Conservation (phyloP, 2,329 filamentous ascomycete species). For the Penicillium rolfsii region DNA sequence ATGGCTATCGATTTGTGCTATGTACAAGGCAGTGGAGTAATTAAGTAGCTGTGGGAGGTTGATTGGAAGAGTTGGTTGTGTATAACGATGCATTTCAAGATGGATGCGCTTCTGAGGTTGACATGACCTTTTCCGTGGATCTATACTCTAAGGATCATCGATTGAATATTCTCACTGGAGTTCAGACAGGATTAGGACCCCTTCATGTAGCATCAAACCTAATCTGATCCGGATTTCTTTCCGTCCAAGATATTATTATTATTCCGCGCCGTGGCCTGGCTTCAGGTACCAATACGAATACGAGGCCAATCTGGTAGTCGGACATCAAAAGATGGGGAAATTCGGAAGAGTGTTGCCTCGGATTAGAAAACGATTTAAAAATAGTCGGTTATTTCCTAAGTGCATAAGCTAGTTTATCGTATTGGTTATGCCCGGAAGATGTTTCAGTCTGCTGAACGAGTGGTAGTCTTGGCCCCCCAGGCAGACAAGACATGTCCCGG, state of each 20-base stretch:
- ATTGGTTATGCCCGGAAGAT: not conserved
- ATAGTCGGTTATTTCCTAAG: not conserved
- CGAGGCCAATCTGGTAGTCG: not conserved
- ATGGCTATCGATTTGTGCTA: conserved; percentile 52
- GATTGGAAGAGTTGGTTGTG: not conserved
- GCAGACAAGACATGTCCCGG: conserved; percentile 13
- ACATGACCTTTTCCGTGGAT: too few relatives aligned
- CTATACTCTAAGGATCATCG: not conserved
- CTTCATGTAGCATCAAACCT: not conserved
- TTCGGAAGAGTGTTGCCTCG: not conserved
- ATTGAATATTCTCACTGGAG: not conserved
- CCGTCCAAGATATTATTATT: not conserved
- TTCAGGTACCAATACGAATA: conserved; percentile 6
- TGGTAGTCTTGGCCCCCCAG: conserved; percentile 15
- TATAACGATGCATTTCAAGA: not conserved
- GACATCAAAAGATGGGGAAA: not conserved
- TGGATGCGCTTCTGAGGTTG: not conserved
- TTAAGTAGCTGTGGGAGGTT: not conserved
- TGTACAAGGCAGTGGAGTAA: conserved; percentile 22
- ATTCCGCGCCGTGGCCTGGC: not conserved
- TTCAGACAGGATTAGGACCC: not conserved
- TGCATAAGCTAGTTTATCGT: not conserved
- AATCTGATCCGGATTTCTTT: conserved; percentile 5
- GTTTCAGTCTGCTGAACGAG: not conserved
- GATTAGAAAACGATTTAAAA: not conserved